Base-by-base conservation (phyloP, 2,329 filamentous ascomycete species). In the Sporothrix dimorphospora region DNA sequence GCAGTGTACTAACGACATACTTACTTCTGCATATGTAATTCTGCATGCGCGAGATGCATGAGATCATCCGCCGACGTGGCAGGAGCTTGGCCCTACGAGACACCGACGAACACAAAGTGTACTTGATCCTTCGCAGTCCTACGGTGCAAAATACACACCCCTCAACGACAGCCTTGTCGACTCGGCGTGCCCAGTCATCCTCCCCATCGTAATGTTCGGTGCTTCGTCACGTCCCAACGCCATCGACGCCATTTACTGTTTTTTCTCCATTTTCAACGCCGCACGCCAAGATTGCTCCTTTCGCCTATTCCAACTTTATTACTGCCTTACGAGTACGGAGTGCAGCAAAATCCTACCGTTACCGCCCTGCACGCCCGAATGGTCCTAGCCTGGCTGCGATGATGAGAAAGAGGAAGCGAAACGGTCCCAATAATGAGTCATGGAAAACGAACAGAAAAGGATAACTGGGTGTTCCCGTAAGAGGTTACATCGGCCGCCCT, bases 51-150 rank as follows among this genome's bases (percentile, higher is more conserved):
- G 27, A 14, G 45, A 34, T 67, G 65, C 45, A 67, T 51, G 42
- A 67, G 65, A 67, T 67, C 65, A 67, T 4, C 63, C 63, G 63
- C 9, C 45, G 45, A 38, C 65, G 24, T 67, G 65, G 42, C 27
- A 51, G 42, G 42, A 21, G 19, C 40, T 65, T 65, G 61, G 61
- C 61, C 24, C 42, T 47, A n/a, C 14, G 40, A 27, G 61, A n/a
- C n/a, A 38, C 34, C 38, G 30, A 30, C 30, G 3, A 6, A 34
- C 30, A 34, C 6, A 34, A 34, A 34, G 45, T 47, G 12, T 8
- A 47, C 45, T 47, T 7, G 34, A 61, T 61, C 57, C 34, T 61
- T 40, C 7, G 34, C 34, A 42, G 38, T 42, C 11, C 57, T 9
- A 24, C 16, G 14, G 30, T 16, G 24, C 4, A 14, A 55, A 16